Conservation (phyloP, 306 rosid species). For the Dryas octopetala region DNA sequence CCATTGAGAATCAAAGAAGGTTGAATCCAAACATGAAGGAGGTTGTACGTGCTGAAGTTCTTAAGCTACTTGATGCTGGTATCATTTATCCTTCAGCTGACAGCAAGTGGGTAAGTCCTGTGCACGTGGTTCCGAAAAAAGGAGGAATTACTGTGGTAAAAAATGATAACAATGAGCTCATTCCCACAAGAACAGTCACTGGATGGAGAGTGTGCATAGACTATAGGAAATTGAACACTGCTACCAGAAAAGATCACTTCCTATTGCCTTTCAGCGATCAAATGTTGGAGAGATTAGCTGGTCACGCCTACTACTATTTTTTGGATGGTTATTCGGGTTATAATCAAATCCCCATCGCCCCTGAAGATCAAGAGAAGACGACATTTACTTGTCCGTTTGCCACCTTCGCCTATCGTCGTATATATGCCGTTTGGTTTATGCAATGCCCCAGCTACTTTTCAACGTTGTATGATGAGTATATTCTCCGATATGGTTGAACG, state of each 20-base stretch:
- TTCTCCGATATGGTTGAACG: too few species aligned
- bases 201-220: neutral
- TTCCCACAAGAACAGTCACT: neutral
- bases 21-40: constrained; percentile 4
- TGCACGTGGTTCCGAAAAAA: neutral
- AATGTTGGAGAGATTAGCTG: neutral
- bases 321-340: neutral
- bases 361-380: neutral
- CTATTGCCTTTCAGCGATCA: neutral
- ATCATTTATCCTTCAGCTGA: neutral
- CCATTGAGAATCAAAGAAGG: neutral
- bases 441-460: too few species aligned
- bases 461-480: too few species aligned
- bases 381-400: neutral
- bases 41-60: neutral
- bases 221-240: neutral
- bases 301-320: neutral
- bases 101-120: neutral
- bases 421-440: neutral
- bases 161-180: neutral
- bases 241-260: neutral
- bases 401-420: neutral
- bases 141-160: neutral
- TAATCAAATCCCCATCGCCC: neutral
- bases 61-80: neutral